Conservation (phyloP, 768 basidiomycete genomes). For the Termitomyces sp. region DNA sequence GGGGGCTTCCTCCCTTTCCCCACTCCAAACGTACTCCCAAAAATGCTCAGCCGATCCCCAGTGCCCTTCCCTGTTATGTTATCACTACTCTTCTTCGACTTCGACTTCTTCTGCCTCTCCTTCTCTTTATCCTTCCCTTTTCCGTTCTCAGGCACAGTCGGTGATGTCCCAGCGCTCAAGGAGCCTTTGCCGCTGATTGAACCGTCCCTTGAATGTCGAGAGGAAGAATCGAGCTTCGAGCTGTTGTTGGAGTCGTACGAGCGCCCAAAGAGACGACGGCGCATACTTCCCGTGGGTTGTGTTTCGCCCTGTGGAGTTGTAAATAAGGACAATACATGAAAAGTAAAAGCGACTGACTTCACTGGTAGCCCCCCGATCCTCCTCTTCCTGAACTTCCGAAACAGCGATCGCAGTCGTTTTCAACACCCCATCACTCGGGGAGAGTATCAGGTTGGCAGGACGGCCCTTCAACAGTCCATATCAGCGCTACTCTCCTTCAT, state of each 20-base stretch:
- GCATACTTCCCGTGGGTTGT: conserved; percentile 39
- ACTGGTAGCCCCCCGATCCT: conserved; percentile 54
- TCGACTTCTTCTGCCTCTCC: conserved; percentile 23
- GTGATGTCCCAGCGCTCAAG: conserved; percentile 22
- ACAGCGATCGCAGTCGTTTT: conserved; percentile 41
- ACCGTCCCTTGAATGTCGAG: conserved; percentile 24
- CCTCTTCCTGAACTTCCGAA: conserved; percentile 41
- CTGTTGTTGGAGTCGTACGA: conserved; percentile 43
- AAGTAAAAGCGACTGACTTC: conserved; percentile 49
- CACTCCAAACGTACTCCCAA: conserved; percentile 66
- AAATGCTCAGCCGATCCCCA: conserved; percentile 76
- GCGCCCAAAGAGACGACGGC: conserved; percentile 62
- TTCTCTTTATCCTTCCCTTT: conserved; percentile 20
- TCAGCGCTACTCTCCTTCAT: background rate
- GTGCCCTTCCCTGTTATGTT: conserved; percentile 46
- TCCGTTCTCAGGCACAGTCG: conserved; percentile 20
- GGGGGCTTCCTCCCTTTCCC: conserved; percentile 79
- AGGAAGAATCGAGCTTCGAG: conserved; percentile 24
- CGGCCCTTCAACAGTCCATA: conserved; percentile 34
- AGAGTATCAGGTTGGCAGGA: conserved; percentile 51
- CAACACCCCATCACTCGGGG: conserved; percentile 63
- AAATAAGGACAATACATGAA: background rate
- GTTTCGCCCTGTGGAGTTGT: conserved; percentile 51
- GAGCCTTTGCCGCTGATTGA: conserved; percentile 13
- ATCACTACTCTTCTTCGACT: conserved; percentile 34